Evolutionary conservation across 2,329 filamentous ascomycete species (phyloP), one percentile per base, ranked within the genome.

Genomic region (Thelonectria olida): DNA sequence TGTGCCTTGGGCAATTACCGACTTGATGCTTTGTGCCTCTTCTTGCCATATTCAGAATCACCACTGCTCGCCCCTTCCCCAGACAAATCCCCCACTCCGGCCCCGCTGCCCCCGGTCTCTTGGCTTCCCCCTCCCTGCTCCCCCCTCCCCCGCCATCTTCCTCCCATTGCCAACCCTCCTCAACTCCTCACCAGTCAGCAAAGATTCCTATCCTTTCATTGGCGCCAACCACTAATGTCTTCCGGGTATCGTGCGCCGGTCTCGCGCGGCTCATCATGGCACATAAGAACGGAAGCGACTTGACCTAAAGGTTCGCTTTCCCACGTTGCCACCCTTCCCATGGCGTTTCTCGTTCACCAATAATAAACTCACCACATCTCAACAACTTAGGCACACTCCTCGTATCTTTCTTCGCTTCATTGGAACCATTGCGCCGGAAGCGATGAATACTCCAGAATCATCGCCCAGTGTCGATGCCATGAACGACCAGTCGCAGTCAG

Each of bases 211-310:
- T 7, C 27, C 12, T 12, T 7, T 31, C 27, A 31, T 31, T 31
- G 7, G 27, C 27, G 27, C 27, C 12, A 31, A 31, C n/a, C n/a
- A 31, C 7, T 31, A 31, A 49, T 55, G 36, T n/a, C 31, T 45
- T 17, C 31, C 53, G 53, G 53, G 15, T 47, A 49, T 55, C 31
- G 44, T 28, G 53, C 53, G 44, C 52, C 41, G 34, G 23, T 55
- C 49, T 55, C 53, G 53, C 53, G 53, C 42, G 53, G 53, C 49
- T 49, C 53, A 41, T 55, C 53, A 55, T 55, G 53, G 53, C 42
- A 48, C 9, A 4, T 23, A 15, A 31, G 36, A 28, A n/a, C n/a
- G n/a, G 53, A 48, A n/a, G 22, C 28, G 17, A n/a, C n/a, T n/a
- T n/a, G 22, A 22, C 20, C 52, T 47, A 17, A 55, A 55, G 53